Percentiles rank a stretch among this genome's conserved stretches.
phyloP scores from a whole-genome alignment of 2,329 filamentous ascomycete species.

The Cercospora nicotianae region DNA sequence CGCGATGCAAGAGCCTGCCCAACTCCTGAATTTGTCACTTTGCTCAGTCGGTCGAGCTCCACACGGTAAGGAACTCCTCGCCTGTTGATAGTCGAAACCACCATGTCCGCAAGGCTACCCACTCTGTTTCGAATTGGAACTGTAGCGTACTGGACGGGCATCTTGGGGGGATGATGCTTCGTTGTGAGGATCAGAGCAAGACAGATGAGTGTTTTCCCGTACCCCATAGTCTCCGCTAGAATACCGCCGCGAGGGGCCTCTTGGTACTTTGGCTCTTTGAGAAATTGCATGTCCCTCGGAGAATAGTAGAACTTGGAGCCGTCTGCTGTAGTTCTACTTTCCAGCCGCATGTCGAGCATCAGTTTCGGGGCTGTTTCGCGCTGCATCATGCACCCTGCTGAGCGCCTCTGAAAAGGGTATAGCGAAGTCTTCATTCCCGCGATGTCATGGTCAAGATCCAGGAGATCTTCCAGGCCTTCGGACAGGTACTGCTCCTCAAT shows the following conservation, averaged over 20 bases:
- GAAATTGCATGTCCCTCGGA: slow-evolving; percentile 60
- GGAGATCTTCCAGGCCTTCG: slow-evolving; percentile 57
- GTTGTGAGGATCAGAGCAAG: slow-evolving; percentile 72
- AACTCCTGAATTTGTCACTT: slow-evolving; percentile 53
- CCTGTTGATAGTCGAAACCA: slow-evolving; percentile 66
- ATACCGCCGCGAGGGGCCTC: slow-evolving; percentile 75
- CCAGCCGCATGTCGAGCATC: slow-evolving; percentile 72
- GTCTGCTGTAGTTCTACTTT: slow-evolving; percentile 59
- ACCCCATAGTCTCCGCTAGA: slow-evolving; percentile 75
- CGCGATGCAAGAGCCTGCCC: slow-evolving; percentile 52
- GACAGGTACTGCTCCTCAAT: slow-evolving; percentile 55
- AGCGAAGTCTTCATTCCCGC: slow-evolving; percentile 64
- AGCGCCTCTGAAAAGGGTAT: slow-evolving; percentile 77
- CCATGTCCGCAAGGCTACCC: slow-evolving; percentile 72
- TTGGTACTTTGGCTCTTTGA: slow-evolving; percentile 69
- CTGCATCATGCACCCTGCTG: slow-evolving; percentile 80
- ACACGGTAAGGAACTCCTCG: slow-evolving; percentile 69
- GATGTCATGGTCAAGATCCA: slow-evolving; percentile 51
- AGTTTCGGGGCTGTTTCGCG: slow-evolving; percentile 67
- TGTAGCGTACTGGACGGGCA: slow-evolving; percentile 61
- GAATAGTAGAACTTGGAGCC: slow-evolving; percentile 70
- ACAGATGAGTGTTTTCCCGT: slow-evolving; percentile 86
- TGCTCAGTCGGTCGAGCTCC: slow-evolving; percentile 57
- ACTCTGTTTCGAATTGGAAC: slow-evolving; percentile 49
- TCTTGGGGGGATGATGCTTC: slow-evolving; percentile 63